phyloP scores from a whole-genome alignment of 2,329 filamentous ascomycete genomes.

The Ophiostoma himal-ulmi region DNA sequence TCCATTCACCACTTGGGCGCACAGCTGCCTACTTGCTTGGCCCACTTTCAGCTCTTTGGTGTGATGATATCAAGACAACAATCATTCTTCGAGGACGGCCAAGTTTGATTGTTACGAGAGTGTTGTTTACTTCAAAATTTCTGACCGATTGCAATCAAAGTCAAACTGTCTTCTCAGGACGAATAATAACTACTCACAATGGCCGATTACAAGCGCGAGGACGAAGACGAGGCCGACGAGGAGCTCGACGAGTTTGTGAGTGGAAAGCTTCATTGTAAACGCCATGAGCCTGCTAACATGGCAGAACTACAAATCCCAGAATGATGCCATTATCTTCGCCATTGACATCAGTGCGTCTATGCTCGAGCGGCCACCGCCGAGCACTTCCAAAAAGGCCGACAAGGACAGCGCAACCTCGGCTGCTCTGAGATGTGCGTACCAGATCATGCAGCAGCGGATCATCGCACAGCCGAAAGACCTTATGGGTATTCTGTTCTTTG shows the following conservation, averaged over 20 bases:
- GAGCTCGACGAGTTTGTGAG: conserved; percentile 38
- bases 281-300: neutral
- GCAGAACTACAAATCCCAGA: conserved; percentile 70
- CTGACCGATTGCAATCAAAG: neutral
- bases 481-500: conserved; percentile 92
- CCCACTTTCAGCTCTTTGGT: neutral
- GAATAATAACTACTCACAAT: conserved; percentile 26
- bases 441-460: conserved; percentile 96
- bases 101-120: neutral
- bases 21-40: conserved; percentile 1
- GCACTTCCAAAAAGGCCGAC: conserved; percentile 72
- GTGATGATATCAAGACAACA: neutral
- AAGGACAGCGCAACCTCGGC: conserved; percentile 73
- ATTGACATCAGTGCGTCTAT: conserved; percentile 89
- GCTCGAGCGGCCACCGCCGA: conserved; percentile 60
- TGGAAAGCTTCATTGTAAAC: conserved; percentile 3
- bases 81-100: neutral
- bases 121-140: neutral
- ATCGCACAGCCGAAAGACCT: conserved; percentile 95
- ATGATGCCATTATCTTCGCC: conserved; percentile 96
- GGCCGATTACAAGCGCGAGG: conserved; percentile 36
- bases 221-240: conserved; percentile 66
- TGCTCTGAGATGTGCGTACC: conserved; percentile 87
- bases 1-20: neutral
- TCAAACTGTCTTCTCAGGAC: neutral